A percentile compares a stretch with the other conserved stretches of the same genome.
Evolutionary conservation across 768 basidiomycete species (phyloP).

Genomic region (Galerina marginata): DNA sequence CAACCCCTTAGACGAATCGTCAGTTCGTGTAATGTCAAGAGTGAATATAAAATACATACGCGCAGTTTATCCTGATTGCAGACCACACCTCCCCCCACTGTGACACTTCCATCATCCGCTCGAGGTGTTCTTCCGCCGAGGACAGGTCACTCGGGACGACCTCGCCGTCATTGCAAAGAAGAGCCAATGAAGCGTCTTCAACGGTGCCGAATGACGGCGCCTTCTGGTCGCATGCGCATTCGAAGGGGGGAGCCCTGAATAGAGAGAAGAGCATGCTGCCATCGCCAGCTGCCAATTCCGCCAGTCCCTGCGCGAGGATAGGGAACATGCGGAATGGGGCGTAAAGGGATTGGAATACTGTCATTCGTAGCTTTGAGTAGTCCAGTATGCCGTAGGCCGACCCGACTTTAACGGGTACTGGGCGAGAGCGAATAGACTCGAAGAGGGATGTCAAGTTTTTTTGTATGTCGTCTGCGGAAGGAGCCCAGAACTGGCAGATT

Average conservation of each 20-base stretch:
- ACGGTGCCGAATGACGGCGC: background rate
- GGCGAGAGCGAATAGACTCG: slow-evolving; percentile 31
- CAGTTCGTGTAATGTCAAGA: background rate
- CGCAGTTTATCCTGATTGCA: slow-evolving; percentile 31
- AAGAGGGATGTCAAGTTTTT: slow-evolving; percentile 40
- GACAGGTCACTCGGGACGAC: slow-evolving; percentile 31
- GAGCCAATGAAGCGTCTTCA: slow-evolving; percentile 10
- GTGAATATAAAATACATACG: slow-evolving; percentile 28
- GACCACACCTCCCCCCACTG: slow-evolving; percentile 40
- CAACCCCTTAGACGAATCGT: background rate
- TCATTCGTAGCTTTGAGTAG: slow-evolving; percentile 30
- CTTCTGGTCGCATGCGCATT: background rate
- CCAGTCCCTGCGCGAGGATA: slow-evolving; percentile 38
- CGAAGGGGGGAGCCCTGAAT: background rate
- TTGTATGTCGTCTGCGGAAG: slow-evolving; percentile 35
- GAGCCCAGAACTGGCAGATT: slow-evolving; percentile 42
- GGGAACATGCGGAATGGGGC: slow-evolving; percentile 36
- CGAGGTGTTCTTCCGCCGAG: slow-evolving; percentile 33
- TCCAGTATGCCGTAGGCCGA: slow-evolving; percentile 41
- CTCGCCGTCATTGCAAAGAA: slow-evolving; percentile 42
- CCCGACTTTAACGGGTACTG: slow-evolving; percentile 37
- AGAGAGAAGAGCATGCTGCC: slow-evolving; percentile 25
- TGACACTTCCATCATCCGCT: slow-evolving; percentile 27
- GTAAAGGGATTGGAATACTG: slow-evolving; percentile 38
- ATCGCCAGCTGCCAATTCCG: slow-evolving; percentile 37